Base-by-base conservation (phyloP, 352 stramenopile species). In the Pythium grandisporangium region DNA sequence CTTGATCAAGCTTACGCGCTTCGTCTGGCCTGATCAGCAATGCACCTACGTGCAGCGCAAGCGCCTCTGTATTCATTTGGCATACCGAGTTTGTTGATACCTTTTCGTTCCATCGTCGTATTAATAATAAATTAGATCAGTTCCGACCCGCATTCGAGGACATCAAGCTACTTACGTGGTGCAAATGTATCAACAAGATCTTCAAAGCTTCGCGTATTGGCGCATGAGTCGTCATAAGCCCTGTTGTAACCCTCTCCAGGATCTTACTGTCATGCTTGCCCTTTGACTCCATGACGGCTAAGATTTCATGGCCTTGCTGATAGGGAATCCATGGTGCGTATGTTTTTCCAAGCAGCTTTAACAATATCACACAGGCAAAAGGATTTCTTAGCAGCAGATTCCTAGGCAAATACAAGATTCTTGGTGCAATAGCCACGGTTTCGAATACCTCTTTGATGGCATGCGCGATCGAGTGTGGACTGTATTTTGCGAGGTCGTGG, bases 131-230 rank as follows among this genome's bases (percentile, higher is more conserved):
- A n/a, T n/a, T n/a, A n/a, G n/a, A n/a, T n/a, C n/a, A n/a, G n/a
- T n/a, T 8, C 6, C n/a, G 16, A 10, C 6, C 24, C 27, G 22
- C 11, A 14, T 3, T 12, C 4, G 2, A 39, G n/a, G 16, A 46
- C n/a, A n/a, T n/a, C n/a, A n/a, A n/a, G n/a, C n/a, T n/a, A n/a
- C 60, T 33, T 51, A 84, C 71, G 29, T 64, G 55, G 30, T 66
- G 53, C 5, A 80, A 39, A 51, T 84, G 68, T 6, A 58, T 41
- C 6, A 84, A 40, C 13, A 82, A 65, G 2, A 76, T 42, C 35
- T 68, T 55, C 8, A 84, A 47, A 17, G 80, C 72, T 20, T 80
- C 61, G 10, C 65, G 55, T 3, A 45, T 70, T 5, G 38, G 49
- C 3, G 55, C 54, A 21, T 37, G 53, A 14, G n/a, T n/a, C n/a